phyloP scores from a whole-genome alignment of 768 basidiomycete species.

The Pleurotus giganteus region DNA sequence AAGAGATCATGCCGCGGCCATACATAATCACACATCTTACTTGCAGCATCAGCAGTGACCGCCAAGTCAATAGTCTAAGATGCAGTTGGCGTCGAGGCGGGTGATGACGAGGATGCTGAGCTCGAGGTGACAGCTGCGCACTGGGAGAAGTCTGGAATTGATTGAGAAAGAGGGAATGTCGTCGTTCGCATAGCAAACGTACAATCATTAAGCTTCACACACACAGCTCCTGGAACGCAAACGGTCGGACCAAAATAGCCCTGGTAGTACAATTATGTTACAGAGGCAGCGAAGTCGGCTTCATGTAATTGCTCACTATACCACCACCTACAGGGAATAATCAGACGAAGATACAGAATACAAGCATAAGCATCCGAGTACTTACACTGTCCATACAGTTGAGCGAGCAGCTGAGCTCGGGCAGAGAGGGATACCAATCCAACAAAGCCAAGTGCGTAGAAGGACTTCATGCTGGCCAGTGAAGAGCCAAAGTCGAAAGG shows the following conservation, averaged over 20 bases:
- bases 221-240: constrained; percentile 30
- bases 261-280: constrained; percentile 12
- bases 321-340: not conserved
- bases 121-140: constrained; percentile 27
- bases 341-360: too few relatives aligned
- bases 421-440: constrained; percentile 6
- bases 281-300: not conserved
- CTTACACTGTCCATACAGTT: constrained; percentile 11
- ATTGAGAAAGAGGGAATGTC: not conserved
- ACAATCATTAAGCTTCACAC: constrained; percentile 28
- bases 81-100: not conserved
- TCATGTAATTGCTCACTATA: not conserved
- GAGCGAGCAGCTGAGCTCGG: constrained; percentile 7
- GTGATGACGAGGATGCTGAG: constrained; percentile 11
- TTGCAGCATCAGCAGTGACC: too few relatives aligned
- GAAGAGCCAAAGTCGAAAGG: not conserved
- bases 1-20: too few relatives aligned
- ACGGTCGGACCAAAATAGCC: constrained; percentile 33
- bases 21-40: too few relatives aligned
- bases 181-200: constrained; percentile 5
- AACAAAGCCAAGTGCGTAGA: constrained; percentile 9
- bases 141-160: constrained; percentile 28
- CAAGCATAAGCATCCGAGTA: too few relatives aligned
- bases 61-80: too few relatives aligned
- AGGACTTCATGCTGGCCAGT: not conserved